Base-by-base conservation (phyloP, 805 yeast species). In the Myxozyma nipponensis region DNA sequence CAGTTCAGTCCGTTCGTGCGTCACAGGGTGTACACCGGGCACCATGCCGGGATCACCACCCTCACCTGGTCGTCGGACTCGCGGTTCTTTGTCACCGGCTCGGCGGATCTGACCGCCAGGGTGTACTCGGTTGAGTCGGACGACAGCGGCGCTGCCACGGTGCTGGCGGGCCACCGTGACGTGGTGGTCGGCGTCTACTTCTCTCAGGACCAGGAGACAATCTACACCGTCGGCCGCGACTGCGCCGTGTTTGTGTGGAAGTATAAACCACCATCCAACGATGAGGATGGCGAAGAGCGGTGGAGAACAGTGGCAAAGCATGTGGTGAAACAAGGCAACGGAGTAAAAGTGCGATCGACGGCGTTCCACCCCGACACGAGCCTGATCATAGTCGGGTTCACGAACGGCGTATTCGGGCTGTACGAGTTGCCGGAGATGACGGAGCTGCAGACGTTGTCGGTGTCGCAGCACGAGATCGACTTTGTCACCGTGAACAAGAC, bases 1-100 rank as follows among this genome's bases (percentile, higher is more conserved):
- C 96, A 89, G 66, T 93, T 93, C 74, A 93, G 96, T 0, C 98
- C 98, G 15, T 93, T 93, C 69, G 86, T 91, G 36, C 84, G 95
- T 56, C 87, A 86, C 68, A 75, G 95, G 63, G 79, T 86, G 5
- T 89, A 89, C 62, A 88, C 96, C 1, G 98, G 98, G 32, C 98
- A 93, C 71, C 89, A 81, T 65, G 82, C 82, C 44, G 95, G 87
- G 60, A 79, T 93, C 22, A 75, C 79, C 1, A 79, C 89, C 1
- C 67, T 93, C 9, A 75, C 86, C 2, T 93, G 98, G 98, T 87
- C 97, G 1, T 75, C 74, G 25, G 98, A 93, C 68, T 86, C 96
- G 3, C 77, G 96, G 60, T 93, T 89, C 64, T 77, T 93, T 60
- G 72, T 93, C 38, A 80, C 96, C 1, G 77, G 95, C 1, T 84